These are phyloP conservation scores for Ascochyta fabae DNA, from an alignment of 2,329 filamentous ascomycete genomes.

Conservation along the genomic window DNA sequence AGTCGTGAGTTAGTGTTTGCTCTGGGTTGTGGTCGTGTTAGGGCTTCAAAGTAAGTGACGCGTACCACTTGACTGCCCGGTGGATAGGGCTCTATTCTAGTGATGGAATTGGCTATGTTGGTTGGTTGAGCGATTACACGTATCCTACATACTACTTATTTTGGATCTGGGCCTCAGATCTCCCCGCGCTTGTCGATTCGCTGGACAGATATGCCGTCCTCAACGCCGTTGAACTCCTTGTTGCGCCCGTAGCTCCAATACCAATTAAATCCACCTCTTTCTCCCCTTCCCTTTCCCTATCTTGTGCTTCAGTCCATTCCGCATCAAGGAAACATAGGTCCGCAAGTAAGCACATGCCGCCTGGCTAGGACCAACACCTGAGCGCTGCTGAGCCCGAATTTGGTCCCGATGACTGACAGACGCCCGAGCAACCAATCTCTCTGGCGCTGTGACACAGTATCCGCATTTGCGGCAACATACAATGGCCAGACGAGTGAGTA, in stretches of 20 bases:
- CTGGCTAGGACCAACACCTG: slow-evolving; percentile 46
- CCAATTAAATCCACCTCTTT: background rate
- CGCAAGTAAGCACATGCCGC: slow-evolving; percentile 45
- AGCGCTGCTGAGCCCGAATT: slow-evolving; percentile 46
- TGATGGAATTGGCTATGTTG: too few species aligned
- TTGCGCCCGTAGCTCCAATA: background rate
- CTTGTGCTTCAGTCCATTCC: background rate
- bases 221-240: background rate
- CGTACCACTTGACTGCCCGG: too few species aligned
- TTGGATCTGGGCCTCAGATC: background rate
- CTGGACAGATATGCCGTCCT: too few species aligned
- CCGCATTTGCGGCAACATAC: slow-evolving; percentile 48
- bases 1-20: background rate
- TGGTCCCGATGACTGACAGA: slow-evolving; percentile 45
- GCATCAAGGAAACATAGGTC: slow-evolving; percentile 43
- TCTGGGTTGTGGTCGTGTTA: too few species aligned
- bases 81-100: too few species aligned
- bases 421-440: slow-evolving; percentile 47
- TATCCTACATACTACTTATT: background rate
- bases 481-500: slow-evolving; percentile 52
- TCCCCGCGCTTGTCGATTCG: background rate
- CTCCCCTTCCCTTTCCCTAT: background rate
- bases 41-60: too few species aligned
- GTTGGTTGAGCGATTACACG: too few species aligned
- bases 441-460: slow-evolving; percentile 45